Conservation (phyloP, 306 rosid species). For the Styphnolobium japonicum region DNA sequence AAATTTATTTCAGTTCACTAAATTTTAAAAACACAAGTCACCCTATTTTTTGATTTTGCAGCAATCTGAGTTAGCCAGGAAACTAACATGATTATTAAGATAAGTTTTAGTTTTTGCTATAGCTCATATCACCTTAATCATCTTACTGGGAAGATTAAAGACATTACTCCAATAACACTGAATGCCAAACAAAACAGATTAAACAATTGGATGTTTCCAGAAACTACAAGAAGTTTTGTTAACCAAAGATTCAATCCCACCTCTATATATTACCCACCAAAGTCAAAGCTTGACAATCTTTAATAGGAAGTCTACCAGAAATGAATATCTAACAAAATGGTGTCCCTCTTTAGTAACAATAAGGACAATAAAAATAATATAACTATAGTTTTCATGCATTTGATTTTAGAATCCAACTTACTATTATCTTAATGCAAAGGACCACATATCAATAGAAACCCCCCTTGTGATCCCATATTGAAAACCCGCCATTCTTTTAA, state of each 20-base stretch:
- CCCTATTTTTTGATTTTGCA: too few relatives aligned
- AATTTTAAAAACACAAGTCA: too few relatives aligned
- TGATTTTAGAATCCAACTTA: background rate
- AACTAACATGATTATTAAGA: too few relatives aligned
- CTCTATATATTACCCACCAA: background rate
- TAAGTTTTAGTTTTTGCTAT: too few relatives aligned
- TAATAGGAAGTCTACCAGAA: background rate
- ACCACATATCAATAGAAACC: background rate
- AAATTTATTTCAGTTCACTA: too few relatives aligned
- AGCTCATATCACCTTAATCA: background rate
- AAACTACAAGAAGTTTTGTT: too few relatives aligned
- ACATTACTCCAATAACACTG: background rate
- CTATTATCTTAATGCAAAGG: background rate
- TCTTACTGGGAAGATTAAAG: background rate
- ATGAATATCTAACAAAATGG: background rate
- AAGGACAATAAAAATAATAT: background rate
- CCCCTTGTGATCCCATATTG: background rate
- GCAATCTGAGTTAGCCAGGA: too few relatives aligned
- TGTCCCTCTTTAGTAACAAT: background rate
- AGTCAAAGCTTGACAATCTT: too few relatives aligned
- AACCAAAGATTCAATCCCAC: background rate
- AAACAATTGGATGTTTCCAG: background rate
- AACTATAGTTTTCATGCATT: background rate
- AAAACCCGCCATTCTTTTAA: background rate
- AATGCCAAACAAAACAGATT: background rate